Evolutionary conservation across 495 filamentous ascomycete genomes (phyloP), one percentile per base, ranked within the genome.

Genomic region (Daldinia caldariorum): DNA sequence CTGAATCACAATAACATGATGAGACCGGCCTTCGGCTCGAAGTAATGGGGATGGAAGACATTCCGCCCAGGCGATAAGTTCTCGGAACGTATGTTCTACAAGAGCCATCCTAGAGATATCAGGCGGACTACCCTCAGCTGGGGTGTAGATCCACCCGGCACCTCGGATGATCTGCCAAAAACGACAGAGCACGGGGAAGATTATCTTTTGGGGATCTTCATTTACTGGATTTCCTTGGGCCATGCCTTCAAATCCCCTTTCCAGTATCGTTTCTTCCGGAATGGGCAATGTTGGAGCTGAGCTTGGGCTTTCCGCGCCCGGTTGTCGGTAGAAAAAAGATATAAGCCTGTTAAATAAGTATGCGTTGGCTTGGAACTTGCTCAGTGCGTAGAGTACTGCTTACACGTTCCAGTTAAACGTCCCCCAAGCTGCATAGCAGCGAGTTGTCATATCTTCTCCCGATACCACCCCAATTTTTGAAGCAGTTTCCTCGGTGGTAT

Each of bases 371-470:
- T 3, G 4, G 20, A 1, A 8, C 8, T 51, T 3, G 4, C 22
- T 8, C 20, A 26, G 6, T 3, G 20, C 41, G 22, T 38, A 1
- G 39, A n/a, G 9, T 63, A 38, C 5, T 10, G 70, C 74, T 60
- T 29, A 76, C 74, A 71, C 61, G 26, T 72, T 74, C 71, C 74
- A 76, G 38, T 74, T 74, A 41, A 76, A 76, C 0, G 59, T 51
- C 0, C 74, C 74, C 74, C 74, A 76, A 0, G 74, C 71, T 16
- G 74, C 72, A 22, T 74, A 64, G 39, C 65, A 58, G 43, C 58
- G 14, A 3, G 66, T 54, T n/a, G 66, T 50, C 20, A 56, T 10
- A n/a, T 67, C 59, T 2, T 66, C 47, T 22, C 62, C 20, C n/a
- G 57, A 45, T 16, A 38, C 43, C 61, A 14, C 53, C 26, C 38